phyloP scores from a whole-genome alignment of 129 eudicot species.

The Deinandra increscens region DNA sequence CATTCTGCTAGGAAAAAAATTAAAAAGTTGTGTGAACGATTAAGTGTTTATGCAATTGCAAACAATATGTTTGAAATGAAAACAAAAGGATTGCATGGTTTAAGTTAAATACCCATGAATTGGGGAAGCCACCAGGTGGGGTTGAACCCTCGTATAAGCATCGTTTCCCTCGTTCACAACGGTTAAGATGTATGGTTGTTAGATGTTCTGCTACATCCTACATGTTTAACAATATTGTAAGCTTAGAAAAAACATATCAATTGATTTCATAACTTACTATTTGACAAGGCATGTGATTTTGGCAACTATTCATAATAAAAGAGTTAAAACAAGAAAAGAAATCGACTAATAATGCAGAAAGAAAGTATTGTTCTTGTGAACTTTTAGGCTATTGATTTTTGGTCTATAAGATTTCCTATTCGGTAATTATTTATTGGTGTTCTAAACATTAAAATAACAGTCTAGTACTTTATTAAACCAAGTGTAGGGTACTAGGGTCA shows the following conservation, averaged over 20 bases:
- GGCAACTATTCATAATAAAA: neutral
- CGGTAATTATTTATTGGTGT: neutral
- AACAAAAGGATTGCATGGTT: neutral
- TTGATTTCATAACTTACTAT: neutral
- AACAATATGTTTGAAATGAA: neutral
- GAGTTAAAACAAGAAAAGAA: neutral
- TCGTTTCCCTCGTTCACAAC: constrained; percentile 88
- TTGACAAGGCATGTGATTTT: neutral
- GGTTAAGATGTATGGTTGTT: constrained; percentile 81
- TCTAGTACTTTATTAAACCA: neutral
- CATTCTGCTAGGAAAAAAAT: constrained; percentile 50
- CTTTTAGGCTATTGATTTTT: neutral
- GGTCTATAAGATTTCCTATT: neutral
- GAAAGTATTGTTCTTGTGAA: neutral
- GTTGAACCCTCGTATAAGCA: constrained; percentile 97
- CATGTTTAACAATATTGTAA: constrained; percentile 13
- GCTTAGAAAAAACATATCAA: neutral
- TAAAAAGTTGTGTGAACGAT: neutral
- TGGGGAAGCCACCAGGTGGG: constrained; percentile 92
- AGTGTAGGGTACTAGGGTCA: neutral
- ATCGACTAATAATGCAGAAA: constrained; percentile 1
- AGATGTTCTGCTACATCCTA: constrained; percentile 96
- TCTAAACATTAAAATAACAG: neutral
- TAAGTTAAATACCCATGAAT: constrained; percentile 62
- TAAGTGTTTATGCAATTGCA: neutral